Evolutionary conservation across 1,284 basidiomycete genomes (phyloP), one percentile per base, ranked within the genome.

Genomic region (Pisolithus thermaeus): DNA sequence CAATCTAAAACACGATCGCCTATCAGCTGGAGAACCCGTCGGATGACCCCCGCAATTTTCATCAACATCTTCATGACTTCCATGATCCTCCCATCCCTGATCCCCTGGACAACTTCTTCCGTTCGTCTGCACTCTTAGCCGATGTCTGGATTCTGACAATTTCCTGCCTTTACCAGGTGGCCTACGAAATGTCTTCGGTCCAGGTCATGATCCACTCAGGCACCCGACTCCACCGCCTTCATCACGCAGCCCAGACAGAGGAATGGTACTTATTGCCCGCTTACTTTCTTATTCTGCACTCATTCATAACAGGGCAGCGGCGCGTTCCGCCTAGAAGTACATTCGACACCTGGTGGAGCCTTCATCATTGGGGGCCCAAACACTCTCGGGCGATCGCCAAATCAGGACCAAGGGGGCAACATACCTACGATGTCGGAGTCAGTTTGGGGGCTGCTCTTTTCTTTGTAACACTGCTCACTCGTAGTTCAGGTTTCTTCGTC

Each of bases 31-130:
- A 90, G 62, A 77, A 86, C 64, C 72, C 80, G 14, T 62, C 70
- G 49, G 83, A 90, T 61, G 87, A 90, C 70, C 87, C 88, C 35
- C 80, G 88, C 49, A 68, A 75, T 44, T 87, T 84, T 61, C 74
- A 76, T 36, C 60, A 61, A 39, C 60, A 56, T n/a, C 61, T 57
- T 3, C 60, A 58, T 41, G 66, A 58, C 48, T 50, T 59, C 39
- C 72, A 61, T 12, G 70, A 67, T 37, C 72, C 67, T 38, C 57
- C 71, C 38, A 61, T 73, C 18, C 62, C 72, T 14, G 70, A 70
- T 47, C 52, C 57, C 3, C 40, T 81, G 28, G 75, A 78, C 37
- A 64, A 65, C 4, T 73, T 85, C 52, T 55, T 84, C 6, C 56
- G 51, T 55, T 51, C 39, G 18, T 41, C 40, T 52, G 20, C 8